Evolutionary conservation across 345 rosid species (phyloP).

Genomic region (Triadica sebifera): DNA sequence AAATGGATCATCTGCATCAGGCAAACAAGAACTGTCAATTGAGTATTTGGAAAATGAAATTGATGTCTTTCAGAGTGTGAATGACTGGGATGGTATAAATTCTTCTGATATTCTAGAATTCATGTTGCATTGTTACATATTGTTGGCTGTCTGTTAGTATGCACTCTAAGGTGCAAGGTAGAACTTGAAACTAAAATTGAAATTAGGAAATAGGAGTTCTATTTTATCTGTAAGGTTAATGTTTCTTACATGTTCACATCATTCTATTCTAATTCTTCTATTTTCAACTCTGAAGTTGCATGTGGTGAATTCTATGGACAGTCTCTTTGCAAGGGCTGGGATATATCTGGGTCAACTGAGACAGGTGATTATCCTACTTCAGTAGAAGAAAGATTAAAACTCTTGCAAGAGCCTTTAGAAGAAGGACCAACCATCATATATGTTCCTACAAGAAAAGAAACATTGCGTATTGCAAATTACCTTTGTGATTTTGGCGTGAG

Average conservation of each 20-base stretch:
- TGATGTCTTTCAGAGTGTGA: slow-evolving; percentile 55
- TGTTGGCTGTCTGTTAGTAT: not conserved
- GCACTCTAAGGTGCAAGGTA: not conserved
- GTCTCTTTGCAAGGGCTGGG: slow-evolving; percentile 31
- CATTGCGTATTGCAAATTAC: slow-evolving; percentile 58
- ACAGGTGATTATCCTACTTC: slow-evolving; percentile 30
- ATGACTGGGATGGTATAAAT: slow-evolving; percentile 85
- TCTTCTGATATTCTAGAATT: slow-evolving; percentile 20
- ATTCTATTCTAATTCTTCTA: slow-evolving; percentile 6
- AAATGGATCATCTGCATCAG: slow-evolving; percentile 32
- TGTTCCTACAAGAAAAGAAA: slow-evolving; percentile 88
- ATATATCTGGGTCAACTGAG: slow-evolving; percentile 27
- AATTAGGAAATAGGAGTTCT: not conserved
- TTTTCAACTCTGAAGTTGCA: slow-evolving; percentile 50
- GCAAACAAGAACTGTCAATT: slow-evolving; percentile 48
- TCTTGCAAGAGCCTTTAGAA: slow-evolving; percentile 46
- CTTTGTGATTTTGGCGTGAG: slow-evolving; percentile 62
- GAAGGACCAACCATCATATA: slow-evolving; percentile 77
- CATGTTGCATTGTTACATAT: slow-evolving; percentile 5
- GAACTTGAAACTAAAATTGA: not conserved
- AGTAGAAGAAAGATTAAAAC: slow-evolving; percentile 35
- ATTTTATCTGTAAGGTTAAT: not conserved
- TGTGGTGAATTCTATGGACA: slow-evolving; percentile 64
- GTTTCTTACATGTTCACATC: not conserved
- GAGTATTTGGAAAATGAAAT: slow-evolving; percentile 76